Evolutionary conservation across 1,284 basidiomycete genomes (phyloP), one percentile per base, ranked within the genome.

Genomic region (Megacollybia platyphylla): DNA sequence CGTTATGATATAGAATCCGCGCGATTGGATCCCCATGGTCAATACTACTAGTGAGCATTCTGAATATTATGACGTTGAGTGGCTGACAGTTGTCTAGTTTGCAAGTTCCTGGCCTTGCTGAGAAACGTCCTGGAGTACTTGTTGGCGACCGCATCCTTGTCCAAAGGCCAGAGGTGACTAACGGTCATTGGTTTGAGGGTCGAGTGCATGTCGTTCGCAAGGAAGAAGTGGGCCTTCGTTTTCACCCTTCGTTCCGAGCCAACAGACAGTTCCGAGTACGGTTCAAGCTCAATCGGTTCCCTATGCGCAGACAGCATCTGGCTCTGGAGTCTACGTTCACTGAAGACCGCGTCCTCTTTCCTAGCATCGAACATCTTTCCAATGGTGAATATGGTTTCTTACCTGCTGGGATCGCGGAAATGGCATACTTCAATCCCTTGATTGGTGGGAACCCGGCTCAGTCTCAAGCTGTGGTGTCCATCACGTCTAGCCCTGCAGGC

Each of bases 61-160:
- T 35, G 32, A 26, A n/a, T 38, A 18, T 36, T 31, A 34, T 38
- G 30, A 30, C 26, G 39, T 17, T 38, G 24, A 13, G 10, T 39
- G 43, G n/a, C 29, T 41, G n/a, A 46, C 10, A 29, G 30, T 40
- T 29, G 43, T 40, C 1, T 32, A 80, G 78, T 46, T 59, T 82
- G 7, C 46, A 52, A 1, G 76, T 82, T 3, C 74, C 71, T 2
- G 79, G 77, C 0, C 57, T 83, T 1, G 74, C 79, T 1, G 79
- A 81, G 54, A 81, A 79, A 45, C 63, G 76, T 0, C 76, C 76
- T 0, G 77, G 76, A 48, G 75, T 79, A 2, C 59, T 79, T 2
- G 60, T 73, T n/a, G 76, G 75, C 2, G 76, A 79, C 52, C 53
- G 55, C 0, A 73, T 81, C 20, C 57, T 72, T 7, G 71, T 76